Evolutionary conservation across 2,329 filamentous ascomycete species (phyloP).

Genomic region (Fusarium torulosum): DNA sequence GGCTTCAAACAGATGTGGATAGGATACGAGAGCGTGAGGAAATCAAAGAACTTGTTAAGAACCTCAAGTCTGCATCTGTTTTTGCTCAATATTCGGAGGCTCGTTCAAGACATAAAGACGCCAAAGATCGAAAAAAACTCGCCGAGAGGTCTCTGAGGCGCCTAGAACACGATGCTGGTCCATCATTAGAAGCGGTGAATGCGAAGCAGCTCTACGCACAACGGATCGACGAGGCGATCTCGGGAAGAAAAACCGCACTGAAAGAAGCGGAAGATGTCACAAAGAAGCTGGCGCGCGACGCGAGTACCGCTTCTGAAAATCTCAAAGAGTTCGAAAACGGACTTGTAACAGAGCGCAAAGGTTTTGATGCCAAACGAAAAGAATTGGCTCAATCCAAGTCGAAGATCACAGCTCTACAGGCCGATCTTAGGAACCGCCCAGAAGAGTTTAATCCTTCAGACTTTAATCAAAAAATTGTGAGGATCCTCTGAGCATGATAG

Average conservation of each 20-base stretch:
- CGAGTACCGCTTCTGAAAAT: conserved; percentile 53
- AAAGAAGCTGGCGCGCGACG: conserved; percentile 58
- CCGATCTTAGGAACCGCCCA: conserved; percentile 70
- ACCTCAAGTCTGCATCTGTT: conserved; percentile 74
- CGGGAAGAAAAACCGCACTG: conserved; percentile 66
- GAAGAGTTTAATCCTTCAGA: conserved; percentile 75
- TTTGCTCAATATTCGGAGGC: conserved; percentile 74
- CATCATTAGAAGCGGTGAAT: conserved; percentile 76
- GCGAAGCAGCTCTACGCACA: conserved; percentile 76
- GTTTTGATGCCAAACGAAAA: conserved; percentile 63
- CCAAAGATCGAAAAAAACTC: conserved; percentile 67
- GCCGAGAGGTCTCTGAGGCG: conserved; percentile 69
- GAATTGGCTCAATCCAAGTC: conserved; percentile 64
- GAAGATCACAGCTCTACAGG: conserved; percentile 73
- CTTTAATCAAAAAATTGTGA: conserved; percentile 80
- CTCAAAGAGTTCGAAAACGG: conserved; percentile 59
- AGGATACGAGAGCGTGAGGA: conserved; percentile 80
- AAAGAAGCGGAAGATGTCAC: conserved; percentile 66
- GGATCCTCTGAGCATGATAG: conserved; percentile 49
- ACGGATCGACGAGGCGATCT: conserved; percentile 67
- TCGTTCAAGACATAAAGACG: conserved; percentile 59
- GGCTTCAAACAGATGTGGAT: conserved; percentile 84
- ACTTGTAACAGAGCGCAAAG: conserved; percentile 65
- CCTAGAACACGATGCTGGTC: conserved; percentile 71
- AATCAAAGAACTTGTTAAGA: conserved; percentile 72